These are phyloP conservation scores for Pseudogymnoascus sp. DNA, from an alignment of 2,329 filamentous ascomycete genomes.

Conservation along the genomic window DNA sequence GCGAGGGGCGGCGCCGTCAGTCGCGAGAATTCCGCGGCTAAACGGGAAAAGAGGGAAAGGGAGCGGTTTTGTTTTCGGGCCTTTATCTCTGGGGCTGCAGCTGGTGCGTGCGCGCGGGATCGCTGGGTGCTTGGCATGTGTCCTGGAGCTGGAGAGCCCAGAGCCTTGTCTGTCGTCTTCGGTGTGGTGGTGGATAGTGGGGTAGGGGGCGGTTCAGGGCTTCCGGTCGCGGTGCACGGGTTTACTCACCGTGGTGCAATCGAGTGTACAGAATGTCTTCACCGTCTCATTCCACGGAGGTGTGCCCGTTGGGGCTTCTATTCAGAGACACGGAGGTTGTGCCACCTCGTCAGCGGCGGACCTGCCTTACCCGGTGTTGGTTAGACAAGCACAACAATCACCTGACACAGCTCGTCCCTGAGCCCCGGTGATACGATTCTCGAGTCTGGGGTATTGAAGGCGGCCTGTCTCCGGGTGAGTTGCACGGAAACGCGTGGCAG, in stretches of 20 bases:
- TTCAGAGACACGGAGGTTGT: background rate
- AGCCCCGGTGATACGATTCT: background rate
- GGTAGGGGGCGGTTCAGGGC: background rate
- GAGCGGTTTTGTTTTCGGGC: background rate
- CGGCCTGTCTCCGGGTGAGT: conserved; percentile 16
- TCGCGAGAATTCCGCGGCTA: background rate
- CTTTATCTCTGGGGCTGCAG: background rate
- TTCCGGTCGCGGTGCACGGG: background rate
- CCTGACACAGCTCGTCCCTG: background rate
- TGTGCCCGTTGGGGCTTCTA: background rate
- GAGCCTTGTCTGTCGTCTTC: background rate
- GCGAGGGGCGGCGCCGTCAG: background rate
- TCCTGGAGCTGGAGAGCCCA: background rate
- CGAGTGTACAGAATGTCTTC: background rate
- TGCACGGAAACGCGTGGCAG: conserved; percentile 16
- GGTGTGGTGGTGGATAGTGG: background rate
- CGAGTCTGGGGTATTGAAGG: background rate
- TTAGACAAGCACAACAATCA: background rate
- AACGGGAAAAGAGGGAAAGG: background rate
- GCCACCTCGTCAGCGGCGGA: background rate
- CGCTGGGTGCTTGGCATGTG: background rate
- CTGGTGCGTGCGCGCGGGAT: background rate
- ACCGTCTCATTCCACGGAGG: background rate
- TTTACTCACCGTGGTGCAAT: background rate
- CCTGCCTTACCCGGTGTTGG: background rate